These are phyloP conservation scores for Marchantia paleacea DNA, from an alignment of 225 moss, liverwort and hornwort genomes.

Conservation along the genomic window DNA sequence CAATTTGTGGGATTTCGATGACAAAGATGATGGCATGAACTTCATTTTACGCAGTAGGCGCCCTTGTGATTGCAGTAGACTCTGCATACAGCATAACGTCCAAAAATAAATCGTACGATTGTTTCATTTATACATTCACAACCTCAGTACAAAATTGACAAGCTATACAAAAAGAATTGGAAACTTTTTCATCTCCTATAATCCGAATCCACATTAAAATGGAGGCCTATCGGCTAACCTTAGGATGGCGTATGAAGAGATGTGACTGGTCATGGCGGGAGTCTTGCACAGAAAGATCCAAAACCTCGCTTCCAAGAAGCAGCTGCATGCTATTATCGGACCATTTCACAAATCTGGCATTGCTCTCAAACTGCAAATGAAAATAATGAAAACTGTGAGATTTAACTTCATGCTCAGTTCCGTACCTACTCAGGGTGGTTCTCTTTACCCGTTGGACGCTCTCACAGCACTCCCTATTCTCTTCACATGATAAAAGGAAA, in stretches of 20 bases:
- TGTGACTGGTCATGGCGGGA: conserved; percentile 95
- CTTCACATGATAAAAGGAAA: too few species aligned
- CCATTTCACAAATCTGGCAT: conserved; percentile 99
- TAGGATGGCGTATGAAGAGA: conserved; percentile 91
- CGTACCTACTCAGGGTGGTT: too few species aligned
- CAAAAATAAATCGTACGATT: background rate
- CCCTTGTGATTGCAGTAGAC: conserved; percentile 90
- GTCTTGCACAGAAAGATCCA: conserved; percentile 90
- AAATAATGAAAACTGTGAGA: background rate
- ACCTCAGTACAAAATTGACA: background rate
- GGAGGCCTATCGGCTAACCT: conserved; percentile 41
- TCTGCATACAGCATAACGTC: conserved; percentile 42
- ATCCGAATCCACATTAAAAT: background rate
- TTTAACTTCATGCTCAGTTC: too few species aligned
- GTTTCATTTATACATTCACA: background rate
- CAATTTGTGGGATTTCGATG: conserved; percentile 95
- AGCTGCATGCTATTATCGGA: conserved; percentile 97
- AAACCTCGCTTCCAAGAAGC: conserved; percentile 88
- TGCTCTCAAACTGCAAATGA: conserved; percentile 77
- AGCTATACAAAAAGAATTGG: background rate
- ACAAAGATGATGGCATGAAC: conserved; percentile 98
- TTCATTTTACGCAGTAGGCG: conserved; percentile 90
- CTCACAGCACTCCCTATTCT: background rate
- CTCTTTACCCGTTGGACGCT: too few species aligned
- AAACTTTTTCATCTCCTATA: background rate